phyloP scores from a whole-genome alignment of 106 monocot genomes.

The Ottelia alismoides region DNA sequence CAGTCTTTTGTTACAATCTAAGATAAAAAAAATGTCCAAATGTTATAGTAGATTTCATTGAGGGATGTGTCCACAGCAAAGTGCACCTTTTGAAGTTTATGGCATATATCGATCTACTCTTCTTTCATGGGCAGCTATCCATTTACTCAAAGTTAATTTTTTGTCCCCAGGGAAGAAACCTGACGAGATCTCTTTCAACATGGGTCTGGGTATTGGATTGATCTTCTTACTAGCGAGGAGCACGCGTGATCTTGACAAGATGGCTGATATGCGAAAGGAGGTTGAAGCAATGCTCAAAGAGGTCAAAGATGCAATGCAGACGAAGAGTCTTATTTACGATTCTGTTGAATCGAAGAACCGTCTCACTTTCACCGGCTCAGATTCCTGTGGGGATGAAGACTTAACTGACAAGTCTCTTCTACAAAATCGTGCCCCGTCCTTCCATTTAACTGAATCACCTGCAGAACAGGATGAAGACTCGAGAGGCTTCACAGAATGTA shows the following conservation, averaged over 20 bases:
- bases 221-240: conserved; percentile 38
- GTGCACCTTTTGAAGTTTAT: no score
- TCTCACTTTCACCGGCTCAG: conserved; percentile 12
- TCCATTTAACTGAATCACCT: not conserved
- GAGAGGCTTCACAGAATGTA: not conserved
- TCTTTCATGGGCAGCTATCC: no score
- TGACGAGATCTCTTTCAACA: conserved; percentile 21
- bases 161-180: conserved; percentile 18
- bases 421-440: conserved; percentile 6
- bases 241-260: conserved; percentile 53
- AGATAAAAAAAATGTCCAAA: no score
- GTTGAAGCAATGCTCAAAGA: conserved; percentile 57
- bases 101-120: no score
- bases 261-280: conserved; percentile 42
- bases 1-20: no score
- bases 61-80: no score
- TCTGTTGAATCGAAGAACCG: conserved; percentile 16
- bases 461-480: conserved; percentile 6
- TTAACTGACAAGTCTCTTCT: conserved; percentile 6
- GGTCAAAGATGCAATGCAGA: conserved; percentile 31
- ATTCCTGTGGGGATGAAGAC: conserved; percentile 13
- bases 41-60: no score
- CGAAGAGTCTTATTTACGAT: no score
- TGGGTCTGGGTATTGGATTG: conserved; percentile 39
- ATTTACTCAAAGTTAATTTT: no score